Evolutionary conservation across 306 rosid genomes (phyloP).

Genomic region (Medicago lupulina): DNA sequence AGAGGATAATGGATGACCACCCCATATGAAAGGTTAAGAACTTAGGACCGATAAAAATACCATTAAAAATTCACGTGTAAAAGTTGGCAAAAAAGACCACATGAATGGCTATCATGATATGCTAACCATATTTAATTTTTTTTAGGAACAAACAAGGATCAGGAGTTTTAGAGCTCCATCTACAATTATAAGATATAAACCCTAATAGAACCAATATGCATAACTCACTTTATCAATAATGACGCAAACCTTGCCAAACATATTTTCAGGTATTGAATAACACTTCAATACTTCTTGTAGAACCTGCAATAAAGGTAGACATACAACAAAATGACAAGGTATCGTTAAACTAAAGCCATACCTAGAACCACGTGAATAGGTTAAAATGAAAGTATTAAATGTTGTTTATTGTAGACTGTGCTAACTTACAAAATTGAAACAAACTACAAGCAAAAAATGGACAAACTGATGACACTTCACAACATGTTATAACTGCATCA

Average conservation of each 20-base stretch:
- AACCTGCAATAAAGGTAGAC: conserved; percentile 61
- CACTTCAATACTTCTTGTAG: conserved; percentile 80
- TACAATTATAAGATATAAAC: conserved; percentile 23
- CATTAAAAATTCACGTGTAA: background rate
- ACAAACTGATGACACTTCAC: conserved; percentile 21
- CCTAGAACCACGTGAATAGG: conserved; percentile 33
- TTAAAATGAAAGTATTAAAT: conserved; percentile 12
- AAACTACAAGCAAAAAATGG: conserved; percentile 22
- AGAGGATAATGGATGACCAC: conserved; percentile 19
- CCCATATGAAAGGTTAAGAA: conserved; percentile 4
- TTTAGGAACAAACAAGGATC: conserved; percentile 33
- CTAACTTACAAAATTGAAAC: conserved; percentile 25
- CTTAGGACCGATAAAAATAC: conserved; percentile 20
- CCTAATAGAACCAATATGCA: conserved; percentile 28
- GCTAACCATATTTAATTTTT: conserved; percentile 34
- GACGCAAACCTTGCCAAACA: conserved; percentile 93
- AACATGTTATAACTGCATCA: conserved; percentile 21
- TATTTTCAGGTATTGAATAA: conserved; percentile 70
- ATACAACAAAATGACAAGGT: conserved; percentile 22
- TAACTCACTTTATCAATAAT: conserved; percentile 91
- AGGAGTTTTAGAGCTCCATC: conserved; percentile 22
- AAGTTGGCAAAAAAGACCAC: background rate
- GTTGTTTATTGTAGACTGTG: background rate
- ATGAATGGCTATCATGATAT: conserved; percentile 23
- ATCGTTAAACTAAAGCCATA: conserved; percentile 27